Base-by-base conservation (phyloP, 129 eudicot genomes). In the Tagetes patula region DNA sequence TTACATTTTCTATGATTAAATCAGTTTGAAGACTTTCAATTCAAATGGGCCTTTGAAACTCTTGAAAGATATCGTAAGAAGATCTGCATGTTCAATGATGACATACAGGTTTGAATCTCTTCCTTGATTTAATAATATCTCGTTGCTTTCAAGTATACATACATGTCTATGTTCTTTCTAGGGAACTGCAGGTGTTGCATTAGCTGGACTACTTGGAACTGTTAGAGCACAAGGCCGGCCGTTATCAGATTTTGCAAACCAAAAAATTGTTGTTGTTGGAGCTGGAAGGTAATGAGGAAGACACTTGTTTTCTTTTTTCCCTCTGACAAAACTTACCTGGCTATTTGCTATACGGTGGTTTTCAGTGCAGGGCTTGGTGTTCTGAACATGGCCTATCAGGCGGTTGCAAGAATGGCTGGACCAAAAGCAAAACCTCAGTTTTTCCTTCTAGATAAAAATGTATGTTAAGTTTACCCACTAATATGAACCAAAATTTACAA, bases 301-400 rank as follows among this genome's bases (percentile, higher is more conserved):
- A n/a, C 60, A 9, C 54, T 45, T 70, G 41, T 50, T 5, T 78
- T 49, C 58, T 36, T 38, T 38, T 4, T 33, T 40, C 45, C 6
- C 14, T 40, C 34, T 43, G 53, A 52, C 49, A 74, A 76, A 49
- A 67, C 62, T 68, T 46, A 73, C 42, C 54, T 60, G 50, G 69
- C 48, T 72, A 56, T 67, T 41, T 64, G 66, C 45, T 70, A 48
- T 71, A 59, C 30, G 79, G 68, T 61, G 79, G 68, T 61, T 77
- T 82, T 74, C 93, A 95, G 99, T 95, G 99, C 99, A 76, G 99
- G 99, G 85, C 96, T 95, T 77, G 99, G 99, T 80, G 99, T 95
- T 73, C 89, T 95, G 67, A 88, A 88, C 73, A 82, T 88, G 91
- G 99, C 97, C 49, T 68, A 88, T 64, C 91, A 91, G 77, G 99